Evolutionary conservation across 192 early-diverging fungal genomes (phyloP), one percentile per base, ranked within the genome.

Genomic region (Lunasporangiospora selenospora): DNA sequence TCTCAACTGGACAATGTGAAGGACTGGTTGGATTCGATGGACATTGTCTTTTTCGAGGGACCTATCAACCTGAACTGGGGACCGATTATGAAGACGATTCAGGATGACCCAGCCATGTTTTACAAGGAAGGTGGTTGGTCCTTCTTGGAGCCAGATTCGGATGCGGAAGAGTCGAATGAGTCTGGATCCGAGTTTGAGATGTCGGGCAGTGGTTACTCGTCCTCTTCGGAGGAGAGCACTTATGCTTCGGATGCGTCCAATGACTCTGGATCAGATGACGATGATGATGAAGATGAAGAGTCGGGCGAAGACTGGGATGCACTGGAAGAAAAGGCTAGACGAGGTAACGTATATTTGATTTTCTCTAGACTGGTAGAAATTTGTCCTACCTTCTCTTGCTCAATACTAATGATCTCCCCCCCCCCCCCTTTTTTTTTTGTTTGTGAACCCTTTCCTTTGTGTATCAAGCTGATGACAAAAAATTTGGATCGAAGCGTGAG

Each of bases 31-130:
- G 89, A 94, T 75, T 87, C 92, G 23, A 89, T 96, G 62, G 95
- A 99, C 65, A 86, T 99, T 53, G 83, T 90, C 6, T 96, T 93
- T 75, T 92, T 88, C 12, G 96, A 99, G 70, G 96, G 96, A 24
- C 92, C 93, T 5, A 89, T 94, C 62, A 97, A 96, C 67, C 82
- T 98, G 56, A 92, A 90, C 76, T 99, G 98, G 98, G 60, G 88
- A 6, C 88, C 88, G 70, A 99, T 99, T 77, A 99, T 99, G 98
- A 99, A 97, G 78, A 98, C 95, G 0, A 87, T 99, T 31, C 91
- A 92, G 75, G 87, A 93, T 48, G 92, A 98, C 65, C 96, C 98
- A 0, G 90, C 84, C 5, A 90, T 85, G 31, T 99, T 99, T 75
- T 99, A 92, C 76, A 75, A 80, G 44, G 88, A 95, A 32, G 95